Evolutionary conservation across 257 asterid species (phyloP), one percentile per base, ranked within the genome.

Genomic region (Nicotiana sylvestris): DNA sequence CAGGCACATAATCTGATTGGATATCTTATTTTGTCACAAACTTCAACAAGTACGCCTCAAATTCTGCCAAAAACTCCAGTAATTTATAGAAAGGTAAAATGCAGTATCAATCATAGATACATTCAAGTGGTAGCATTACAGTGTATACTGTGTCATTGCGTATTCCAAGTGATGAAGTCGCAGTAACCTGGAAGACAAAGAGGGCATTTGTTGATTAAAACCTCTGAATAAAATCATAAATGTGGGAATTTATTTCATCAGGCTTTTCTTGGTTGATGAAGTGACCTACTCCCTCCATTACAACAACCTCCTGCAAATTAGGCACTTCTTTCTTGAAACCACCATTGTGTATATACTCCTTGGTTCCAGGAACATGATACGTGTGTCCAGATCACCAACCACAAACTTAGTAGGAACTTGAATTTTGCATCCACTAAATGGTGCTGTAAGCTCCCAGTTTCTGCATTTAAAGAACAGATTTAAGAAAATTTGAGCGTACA

Each of bases 281-380:
- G 88, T 93, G 99, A 82, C 91, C 99, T n/a, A 91, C 99, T 43
- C 97, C 99, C 87, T 93, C 94, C 98, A 95, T 90, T 67, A 95
- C 77, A 51, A 95, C 92, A 3, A 91, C 13, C 77, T 92, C 97
- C 81, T 95, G 95, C 86, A 95, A 83, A 81, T 86, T 91, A 1
- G 98, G 99, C 49, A 95, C 98, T 0, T 85, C 82, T 82, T 80
- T 82, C 83, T 89, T 86, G 89, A 95, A 89, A 29, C 97, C 94
- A 2, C 98, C 98, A 4, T 83, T 83, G 85, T 90, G 90, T 56
- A 95, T 90, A 35, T 89, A 94, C 72, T 91, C 95, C 91, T 92
- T 92, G 17, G 87, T 92, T 3, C 99, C 98, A 1, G 90, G 91
- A n/a, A 92, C 84, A 56, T 91, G 85, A 33, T 93, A 93, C 2